phyloP scores from a whole-genome alignment of 768 basidiomycete species.

The Gyrodon lividus region DNA sequence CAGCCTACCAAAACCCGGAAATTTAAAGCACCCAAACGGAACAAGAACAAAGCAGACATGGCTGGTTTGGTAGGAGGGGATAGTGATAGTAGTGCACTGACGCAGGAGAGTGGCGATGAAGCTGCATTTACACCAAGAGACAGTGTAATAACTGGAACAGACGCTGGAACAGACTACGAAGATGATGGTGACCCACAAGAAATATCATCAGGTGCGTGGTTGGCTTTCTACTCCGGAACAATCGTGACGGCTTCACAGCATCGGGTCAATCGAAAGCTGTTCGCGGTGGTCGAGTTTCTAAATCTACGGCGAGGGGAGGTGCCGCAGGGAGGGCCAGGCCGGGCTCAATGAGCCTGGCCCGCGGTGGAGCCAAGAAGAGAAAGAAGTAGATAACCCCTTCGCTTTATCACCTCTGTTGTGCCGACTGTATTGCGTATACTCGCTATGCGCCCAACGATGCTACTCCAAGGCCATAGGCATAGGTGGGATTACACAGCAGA shows the following conservation, averaged over 20 bases:
- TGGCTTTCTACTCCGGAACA: background rate
- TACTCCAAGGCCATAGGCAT: background rate
- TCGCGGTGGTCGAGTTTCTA: conserved; percentile 28
- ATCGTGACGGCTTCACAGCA: conserved; percentile 18
- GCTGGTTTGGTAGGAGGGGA: conserved; percentile 79
- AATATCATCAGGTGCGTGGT: conserved; percentile 53
- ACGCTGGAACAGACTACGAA: conserved; percentile 68
- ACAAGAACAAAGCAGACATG: conserved; percentile 48
- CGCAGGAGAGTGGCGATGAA: conserved; percentile 81
- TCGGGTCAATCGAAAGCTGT: conserved; percentile 19
- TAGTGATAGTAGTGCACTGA: conserved; percentile 82
- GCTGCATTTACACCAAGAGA: conserved; percentile 57
- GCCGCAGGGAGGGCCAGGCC: conserved; percentile 25
- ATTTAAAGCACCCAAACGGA: conserved; percentile 48
- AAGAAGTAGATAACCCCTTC: conserved; percentile 27
- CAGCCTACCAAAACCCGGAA: conserved; percentile 37
- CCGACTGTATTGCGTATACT: background rate
- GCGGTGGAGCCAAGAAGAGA: conserved; percentile 31
- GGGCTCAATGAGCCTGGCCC: conserved; percentile 22
- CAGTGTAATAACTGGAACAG: conserved; percentile 70
- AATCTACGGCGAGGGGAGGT: conserved; percentile 23
- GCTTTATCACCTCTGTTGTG: background rate
- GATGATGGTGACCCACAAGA: conserved; percentile 69
- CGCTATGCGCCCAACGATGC: conserved; percentile 1
- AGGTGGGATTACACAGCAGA: background rate